phyloP scores from a whole-genome alignment of 768 basidiomycete genomes.

The Strobilomyces confusus region DNA sequence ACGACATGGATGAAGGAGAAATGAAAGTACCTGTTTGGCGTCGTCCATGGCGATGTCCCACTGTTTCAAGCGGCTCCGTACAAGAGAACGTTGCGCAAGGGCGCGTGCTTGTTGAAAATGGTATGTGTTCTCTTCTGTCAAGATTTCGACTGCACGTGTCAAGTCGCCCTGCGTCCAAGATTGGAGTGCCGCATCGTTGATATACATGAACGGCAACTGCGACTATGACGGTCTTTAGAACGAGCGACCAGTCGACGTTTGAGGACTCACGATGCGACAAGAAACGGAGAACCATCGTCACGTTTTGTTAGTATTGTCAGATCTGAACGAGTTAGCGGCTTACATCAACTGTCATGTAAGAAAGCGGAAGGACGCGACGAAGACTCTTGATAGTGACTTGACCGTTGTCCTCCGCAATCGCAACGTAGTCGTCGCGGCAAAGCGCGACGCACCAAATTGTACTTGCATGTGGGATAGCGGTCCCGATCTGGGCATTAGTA shows the following conservation, averaged over 20 bases:
- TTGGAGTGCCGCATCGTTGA: not conserved
- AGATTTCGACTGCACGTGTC: not conserved
- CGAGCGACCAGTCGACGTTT: accelerated
- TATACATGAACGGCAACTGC: not conserved
- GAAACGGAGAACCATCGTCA: not conserved
- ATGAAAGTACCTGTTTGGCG: not conserved
- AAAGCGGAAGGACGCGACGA: not conserved
- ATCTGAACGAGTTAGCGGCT: not conserved
- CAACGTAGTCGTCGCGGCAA: slow-evolving; percentile 1
- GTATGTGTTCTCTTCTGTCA: not conserved
- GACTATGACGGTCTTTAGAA: not conserved
- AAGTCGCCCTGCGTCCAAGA: not conserved
- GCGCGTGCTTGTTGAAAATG: not conserved
- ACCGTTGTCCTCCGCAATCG: not conserved
- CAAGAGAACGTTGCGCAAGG: not conserved
- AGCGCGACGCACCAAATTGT: not conserved
- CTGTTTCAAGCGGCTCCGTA: not conserved
- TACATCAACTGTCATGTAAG: not conserved
- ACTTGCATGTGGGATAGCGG: not conserved
- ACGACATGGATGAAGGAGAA: not conserved
- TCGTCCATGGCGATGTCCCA: not conserved
- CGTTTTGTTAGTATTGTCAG: no score
- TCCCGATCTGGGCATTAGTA: not conserved
- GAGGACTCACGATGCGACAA: not conserved
- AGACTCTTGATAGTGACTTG: not conserved